Evolutionary conservation across 441 rosid species (phyloP), one percentile per base, ranked within the genome.

Genomic region (Biscutella laevigata): DNA sequence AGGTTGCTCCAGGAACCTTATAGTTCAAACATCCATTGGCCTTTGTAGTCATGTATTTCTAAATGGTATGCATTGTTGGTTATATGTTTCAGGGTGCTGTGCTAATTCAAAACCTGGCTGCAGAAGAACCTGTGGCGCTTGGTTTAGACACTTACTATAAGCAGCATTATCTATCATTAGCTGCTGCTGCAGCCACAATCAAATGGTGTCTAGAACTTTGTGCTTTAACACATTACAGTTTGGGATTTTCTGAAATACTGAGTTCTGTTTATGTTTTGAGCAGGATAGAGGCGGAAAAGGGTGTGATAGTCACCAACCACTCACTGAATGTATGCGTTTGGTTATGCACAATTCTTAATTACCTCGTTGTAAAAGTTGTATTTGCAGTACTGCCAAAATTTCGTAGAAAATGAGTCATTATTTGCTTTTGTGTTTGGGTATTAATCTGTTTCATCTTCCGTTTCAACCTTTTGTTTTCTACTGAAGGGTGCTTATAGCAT

Each of bases 221-320:
- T 48, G 51, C 35, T 15, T 61, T 41, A 20, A 25, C 47, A 4
- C 42, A 55, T 20, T 32, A 35, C 16, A 17, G 45, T 54, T 47
- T 66, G 13, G 1, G 19, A 44, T 9, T 13, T 59, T 30, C 1
- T 26, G 41, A 38, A 61, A 39, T 59, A 19, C 47, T 41, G 67
- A 54, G 49, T 35, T 51, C 43, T 54, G 49, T 48, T 40, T 53
- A 41, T 34, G 29, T 26, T 41, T 44, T 77, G 59, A 59, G 53
- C 84, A 88, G 99, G 99, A 83, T 71, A 42, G 99, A 94, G 75
- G 84, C 90, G 46, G 97, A 88, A 75, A 86, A 86, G 73, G 96
- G 96, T 34, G 81, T 94, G 67, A 71, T 86, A 32, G 74, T 94
- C 53, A 94, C 95, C 55, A 84, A 84, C 61, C 99, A 88, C 61